Evolutionary conservation across 2,329 filamentous ascomycete genomes (phyloP).

Genomic region (Aspergillus candidus): DNA sequence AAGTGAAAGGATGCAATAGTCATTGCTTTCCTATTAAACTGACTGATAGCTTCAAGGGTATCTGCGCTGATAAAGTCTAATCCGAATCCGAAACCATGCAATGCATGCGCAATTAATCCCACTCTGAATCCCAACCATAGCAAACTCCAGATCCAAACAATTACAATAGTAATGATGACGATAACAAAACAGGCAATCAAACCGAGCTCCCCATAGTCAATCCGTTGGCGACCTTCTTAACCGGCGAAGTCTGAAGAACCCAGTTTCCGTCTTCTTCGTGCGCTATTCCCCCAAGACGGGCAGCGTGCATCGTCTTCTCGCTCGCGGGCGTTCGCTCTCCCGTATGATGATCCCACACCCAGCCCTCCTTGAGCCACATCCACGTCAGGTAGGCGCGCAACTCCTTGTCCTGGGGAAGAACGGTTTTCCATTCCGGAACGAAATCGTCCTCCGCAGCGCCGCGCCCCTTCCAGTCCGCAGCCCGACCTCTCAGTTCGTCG

Average conservation of each 20-base stretch:
- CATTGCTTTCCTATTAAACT: too few species aligned
- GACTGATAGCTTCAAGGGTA: too few species aligned
- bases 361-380: constrained; percentile 88
- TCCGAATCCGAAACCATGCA: too few species aligned
- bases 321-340: constrained; percentile 46
- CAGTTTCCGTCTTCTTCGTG: constrained; percentile 38
- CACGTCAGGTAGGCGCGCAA: constrained; percentile 78
- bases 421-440: constrained; percentile 86
- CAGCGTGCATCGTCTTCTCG: constrained; percentile 34
- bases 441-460: constrained; percentile 47
- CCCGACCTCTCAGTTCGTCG: constrained; percentile 63
- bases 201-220: constrained; percentile 8
- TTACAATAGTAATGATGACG: background rate
- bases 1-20: too few species aligned
- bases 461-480: constrained; percentile 60
- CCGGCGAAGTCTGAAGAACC: constrained; percentile 30
- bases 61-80: too few species aligned
- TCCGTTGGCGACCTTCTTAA: constrained; percentile 26
- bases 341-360: constrained; percentile 69
- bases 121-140: too few species aligned
- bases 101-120: too few species aligned
- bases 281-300: constrained; percentile 36
- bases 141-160: constrained; percentile 4
- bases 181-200: constrained; percentile 7
- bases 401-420: constrained; percentile 78